Evolutionary conservation across 2,329 filamentous ascomycete species (phyloP).

Genomic region (Magnaporthiopsis poae): DNA sequence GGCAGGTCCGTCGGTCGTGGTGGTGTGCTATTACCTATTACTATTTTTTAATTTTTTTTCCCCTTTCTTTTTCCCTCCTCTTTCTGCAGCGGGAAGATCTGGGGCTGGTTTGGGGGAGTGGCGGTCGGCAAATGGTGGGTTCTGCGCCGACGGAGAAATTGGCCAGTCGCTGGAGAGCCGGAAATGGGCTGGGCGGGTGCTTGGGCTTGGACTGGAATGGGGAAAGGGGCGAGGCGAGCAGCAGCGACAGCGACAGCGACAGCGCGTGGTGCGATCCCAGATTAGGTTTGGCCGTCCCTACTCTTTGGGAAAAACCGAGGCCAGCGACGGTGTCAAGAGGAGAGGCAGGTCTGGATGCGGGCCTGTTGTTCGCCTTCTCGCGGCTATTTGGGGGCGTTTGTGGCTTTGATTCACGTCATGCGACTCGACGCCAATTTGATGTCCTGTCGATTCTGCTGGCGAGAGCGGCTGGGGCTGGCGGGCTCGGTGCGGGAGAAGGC

Average conservation of each 20-base stretch:
- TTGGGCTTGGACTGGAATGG: background rate
- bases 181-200: too few species aligned
- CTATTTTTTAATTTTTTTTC: too few species aligned
- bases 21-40: background rate
- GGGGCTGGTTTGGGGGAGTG: background rate
- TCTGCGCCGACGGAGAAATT: background rate
- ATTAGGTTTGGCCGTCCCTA: background rate
- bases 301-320: background rate
- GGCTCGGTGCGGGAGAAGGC: background rate
- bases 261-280: background rate
- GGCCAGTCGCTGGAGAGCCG: too few species aligned
- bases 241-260: background rate
- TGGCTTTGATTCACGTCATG: constrained; percentile 9
- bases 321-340: background rate
- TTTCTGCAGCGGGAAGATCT: background rate
- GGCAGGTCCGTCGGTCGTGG: background rate
- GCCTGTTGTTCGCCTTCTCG: background rate
- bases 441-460: background rate
- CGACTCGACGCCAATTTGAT: constrained; percentile 1
- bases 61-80: background rate
- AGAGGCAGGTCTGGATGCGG: constrained; percentile 1
- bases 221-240: background rate
- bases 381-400: constrained; percentile 5
- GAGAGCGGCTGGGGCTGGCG: too few species aligned
- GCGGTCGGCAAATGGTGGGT: background rate